A percentile compares a stretch with the other conserved stretches of the same genome.
These are phyloP conservation scores for Alternaria conjuncta DNA, from an alignment of 2,329 filamentous ascomycete species.

Conservation along the genomic window DNA sequence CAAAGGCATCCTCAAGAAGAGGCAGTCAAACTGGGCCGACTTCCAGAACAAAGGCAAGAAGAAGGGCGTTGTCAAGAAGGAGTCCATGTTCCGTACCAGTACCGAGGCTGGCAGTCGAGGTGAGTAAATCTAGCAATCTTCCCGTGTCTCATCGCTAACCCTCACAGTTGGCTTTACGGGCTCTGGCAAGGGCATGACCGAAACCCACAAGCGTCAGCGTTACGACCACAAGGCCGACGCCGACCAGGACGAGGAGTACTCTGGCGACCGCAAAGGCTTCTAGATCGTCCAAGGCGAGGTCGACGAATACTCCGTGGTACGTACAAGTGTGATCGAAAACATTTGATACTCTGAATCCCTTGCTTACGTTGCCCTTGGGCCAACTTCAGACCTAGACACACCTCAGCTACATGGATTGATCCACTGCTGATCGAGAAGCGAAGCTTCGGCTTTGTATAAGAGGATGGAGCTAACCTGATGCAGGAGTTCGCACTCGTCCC, in stretches of 20 bases:
- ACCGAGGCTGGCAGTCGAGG: constrained; percentile 86
- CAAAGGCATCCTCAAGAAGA: constrained; percentile 86
- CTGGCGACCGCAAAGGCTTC: constrained; percentile 12
- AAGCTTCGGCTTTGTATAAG: neutral
- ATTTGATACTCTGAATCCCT: constrained; percentile 13
- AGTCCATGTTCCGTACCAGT: constrained; percentile 96
- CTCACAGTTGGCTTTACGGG: constrained; percentile 88
- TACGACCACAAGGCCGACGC: constrained; percentile 70
- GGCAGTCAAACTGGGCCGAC: constrained; percentile 93
- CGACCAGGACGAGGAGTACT: constrained; percentile 31
- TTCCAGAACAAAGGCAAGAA: constrained; percentile 77
- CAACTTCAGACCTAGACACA: constrained; percentile 19
- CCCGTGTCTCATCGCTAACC: constrained; percentile 25
- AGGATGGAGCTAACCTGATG: constrained; percentile 10
- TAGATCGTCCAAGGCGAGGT: neutral
- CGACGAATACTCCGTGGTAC: constrained; percentile 7
- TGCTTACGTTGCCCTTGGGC: constrained; percentile 28
- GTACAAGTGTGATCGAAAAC: constrained; percentile 1
- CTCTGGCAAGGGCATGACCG: constrained; percentile 94
- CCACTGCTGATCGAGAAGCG: neutral
- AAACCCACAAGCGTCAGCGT: constrained; percentile 80
- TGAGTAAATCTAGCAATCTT: constrained; percentile 50
- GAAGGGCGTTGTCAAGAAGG: constrained; percentile 76
- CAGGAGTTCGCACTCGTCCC: constrained; percentile 4
- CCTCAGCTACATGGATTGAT: constrained; percentile 1